Evolutionary conservation across 2,329 filamentous ascomycete species (phyloP), one percentile per base, ranked within the genome.

Genomic region (Aspergillus uvarum): DNA sequence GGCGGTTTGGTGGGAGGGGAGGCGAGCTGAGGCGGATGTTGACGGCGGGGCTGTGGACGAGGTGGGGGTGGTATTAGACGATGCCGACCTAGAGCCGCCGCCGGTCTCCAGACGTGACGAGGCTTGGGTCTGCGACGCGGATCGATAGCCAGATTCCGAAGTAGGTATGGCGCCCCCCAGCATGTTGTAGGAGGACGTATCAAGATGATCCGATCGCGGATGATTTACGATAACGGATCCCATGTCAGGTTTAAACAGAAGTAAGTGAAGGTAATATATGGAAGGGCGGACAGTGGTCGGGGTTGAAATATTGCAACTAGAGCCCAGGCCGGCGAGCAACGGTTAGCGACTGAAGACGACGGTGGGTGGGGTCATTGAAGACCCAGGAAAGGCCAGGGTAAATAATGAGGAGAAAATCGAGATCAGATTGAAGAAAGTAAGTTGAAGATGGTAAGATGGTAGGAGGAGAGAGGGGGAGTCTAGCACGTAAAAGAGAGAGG

Each of bases 121-220:
- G 59, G 70, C 66, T 50, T 60, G 67, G 58, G 70, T 66, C 52
- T 61, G 67, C 62, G 67, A 65, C 44, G 68, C 68, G 52, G 72
- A 66, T 52, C 69, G 70, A 70, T 72, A 73, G 51, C 70, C 65
- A 44, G 76, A 75, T 69, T 81, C 79, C 54, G 70, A 68, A n/a
- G 70, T 56, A 63, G 71, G 73, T 67, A 76, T 69, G 68, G 77
- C 73, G 66, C 76, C 76, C 76, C 80, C 81, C 70, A 83, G 79
- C 80, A 91, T 89, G 83, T 87, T 89, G 79, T 83, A 86, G 81
- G 87, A 85, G 78, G 38, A 44, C 6, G 89, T 88, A 78, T 87
- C 85, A 70, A 85, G 83, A 68, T 87, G 82, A 79, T 91, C 87
- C 76, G 90, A 85, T 78, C 87, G 86, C 80, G 87, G 87, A 81